Evolutionary conservation across 495 filamentous ascomycete genomes (phyloP).

Genomic region (Hypoxylon lenormandii): DNA sequence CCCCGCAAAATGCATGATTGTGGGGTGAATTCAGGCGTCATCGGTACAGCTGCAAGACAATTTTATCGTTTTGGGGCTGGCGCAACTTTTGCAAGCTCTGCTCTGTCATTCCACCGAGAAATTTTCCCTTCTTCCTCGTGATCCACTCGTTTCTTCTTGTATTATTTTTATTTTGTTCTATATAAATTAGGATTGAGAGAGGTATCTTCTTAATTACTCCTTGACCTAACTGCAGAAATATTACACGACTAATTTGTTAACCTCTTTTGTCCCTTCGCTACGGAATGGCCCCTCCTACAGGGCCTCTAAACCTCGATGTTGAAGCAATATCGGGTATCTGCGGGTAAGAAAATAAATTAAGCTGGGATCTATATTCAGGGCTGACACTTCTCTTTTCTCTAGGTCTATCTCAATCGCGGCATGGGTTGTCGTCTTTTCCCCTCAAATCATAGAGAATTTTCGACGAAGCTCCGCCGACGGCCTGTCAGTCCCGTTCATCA

Average conservation of each 20-base stretch:
- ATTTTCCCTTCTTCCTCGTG: constrained; percentile 30
- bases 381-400: constrained; percentile 16
- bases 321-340: constrained; percentile 90
- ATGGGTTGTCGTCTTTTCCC: constrained; percentile 97
- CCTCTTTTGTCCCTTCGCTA: constrained; percentile 8
- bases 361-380: neutral
- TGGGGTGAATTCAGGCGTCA: constrained; percentile 33
- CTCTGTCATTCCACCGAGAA: constrained; percentile 27
- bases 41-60: constrained; percentile 12
- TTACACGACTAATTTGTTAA: neutral
- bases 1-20: constrained; percentile 38
- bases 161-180: neutral
- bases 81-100: constrained; percentile 25
- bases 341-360: constrained; percentile 66
- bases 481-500: constrained; percentile 86
- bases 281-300: constrained; percentile 76
- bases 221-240: neutral
- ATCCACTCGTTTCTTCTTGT: constrained; percentile 17
- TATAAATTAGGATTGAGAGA: neutral
- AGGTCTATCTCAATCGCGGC: constrained; percentile 95
- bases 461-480: constrained; percentile 86
- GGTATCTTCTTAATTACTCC: constrained; percentile 8
- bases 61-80: constrained; percentile 35
- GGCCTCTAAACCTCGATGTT: constrained; percentile 76
- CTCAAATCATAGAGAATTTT: constrained; percentile 97